Conservation (phyloP, 2,329 filamentous ascomycete species). For the Cryphonectria radicalis region DNA sequence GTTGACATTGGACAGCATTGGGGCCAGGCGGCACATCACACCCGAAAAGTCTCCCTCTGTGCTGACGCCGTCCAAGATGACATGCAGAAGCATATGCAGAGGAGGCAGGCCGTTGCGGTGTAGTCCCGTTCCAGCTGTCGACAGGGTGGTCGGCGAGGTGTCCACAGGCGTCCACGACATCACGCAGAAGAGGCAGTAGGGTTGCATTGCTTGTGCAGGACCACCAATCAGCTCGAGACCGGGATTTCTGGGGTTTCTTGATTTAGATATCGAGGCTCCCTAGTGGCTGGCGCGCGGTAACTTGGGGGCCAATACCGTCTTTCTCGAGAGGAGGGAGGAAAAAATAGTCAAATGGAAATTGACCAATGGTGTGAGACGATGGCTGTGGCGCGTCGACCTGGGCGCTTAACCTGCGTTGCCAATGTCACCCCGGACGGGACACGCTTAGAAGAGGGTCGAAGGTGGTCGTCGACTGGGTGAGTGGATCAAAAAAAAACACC, state of each 20-base stretch:
- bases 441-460: constrained; percentile 19
- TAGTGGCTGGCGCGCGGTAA: constrained; percentile 31
- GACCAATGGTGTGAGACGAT: constrained; percentile 26
- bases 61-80: constrained; percentile 11
- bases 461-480: constrained; percentile 2
- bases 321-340: constrained; percentile 11
- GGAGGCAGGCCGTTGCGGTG: constrained; percentile 10
- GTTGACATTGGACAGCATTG: constrained; percentile 25
- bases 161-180: constrained; percentile 25
- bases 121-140: not conserved
- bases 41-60: constrained; percentile 10
- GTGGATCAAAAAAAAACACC: constrained; percentile 7
- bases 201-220: constrained; percentile 17
- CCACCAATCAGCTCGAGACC: constrained; percentile 25
- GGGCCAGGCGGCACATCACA: not conserved
- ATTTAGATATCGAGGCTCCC: constrained; percentile 17
- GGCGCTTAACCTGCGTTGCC: constrained; percentile 28
- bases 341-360: not conserved
- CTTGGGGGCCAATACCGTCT: constrained; percentile 18
- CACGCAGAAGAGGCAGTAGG: constrained; percentile 19
- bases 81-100: constrained; percentile 26
- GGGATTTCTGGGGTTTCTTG: constrained; percentile 7
- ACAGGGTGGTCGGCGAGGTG: constrained; percentile 5
- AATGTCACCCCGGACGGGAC: constrained; percentile 24
- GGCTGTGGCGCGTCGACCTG: constrained; percentile 18